Evolutionary conservation across 495 filamentous ascomycete species (phyloP).

Genomic region (Xylaria flabelliformis): DNA sequence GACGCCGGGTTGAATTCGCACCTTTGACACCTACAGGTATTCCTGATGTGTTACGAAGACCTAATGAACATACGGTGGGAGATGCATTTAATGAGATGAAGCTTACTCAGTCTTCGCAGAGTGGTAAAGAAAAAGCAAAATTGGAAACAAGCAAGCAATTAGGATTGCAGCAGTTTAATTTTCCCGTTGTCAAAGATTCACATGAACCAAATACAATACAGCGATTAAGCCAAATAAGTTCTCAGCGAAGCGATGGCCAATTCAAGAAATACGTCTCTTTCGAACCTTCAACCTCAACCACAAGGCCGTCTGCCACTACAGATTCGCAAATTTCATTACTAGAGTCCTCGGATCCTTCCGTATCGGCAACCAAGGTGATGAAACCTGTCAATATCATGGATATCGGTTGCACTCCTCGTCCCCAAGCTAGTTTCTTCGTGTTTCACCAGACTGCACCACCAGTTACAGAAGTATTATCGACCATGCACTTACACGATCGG

Average conservation of each 20-base stretch:
- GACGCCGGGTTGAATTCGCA: constrained; percentile 34
- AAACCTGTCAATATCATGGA: constrained; percentile 23
- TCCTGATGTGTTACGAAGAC: neutral
- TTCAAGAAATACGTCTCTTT: constrained; percentile 50
- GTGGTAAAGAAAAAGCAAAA: constrained; percentile 30
- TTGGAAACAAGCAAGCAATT: constrained; percentile 30
- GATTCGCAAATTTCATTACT: constrained; percentile 17
- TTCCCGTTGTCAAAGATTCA: constrained; percentile 81
- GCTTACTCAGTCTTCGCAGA: constrained; percentile 31
- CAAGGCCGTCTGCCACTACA: constrained; percentile 16
- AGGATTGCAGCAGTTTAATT: constrained; percentile 58
- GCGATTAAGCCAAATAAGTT: constrained; percentile 71
- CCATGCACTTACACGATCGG: constrained; percentile 49
- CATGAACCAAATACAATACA: constrained; percentile 67
- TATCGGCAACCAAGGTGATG: constrained; percentile 12
- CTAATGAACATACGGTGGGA: neutral
- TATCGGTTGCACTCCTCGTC: constrained; percentile 34
- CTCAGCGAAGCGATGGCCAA: constrained; percentile 47
- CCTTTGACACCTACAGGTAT: constrained; percentile 5
- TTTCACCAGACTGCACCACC: constrained; percentile 47
- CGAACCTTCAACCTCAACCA: constrained; percentile 28
- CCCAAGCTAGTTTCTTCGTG: constrained; percentile 34
- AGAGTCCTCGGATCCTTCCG: constrained; percentile 22
- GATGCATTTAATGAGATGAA: neutral
- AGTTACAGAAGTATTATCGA: constrained; percentile 46